A percentile compares a stretch with the other conserved stretches of the same genome.
These are phyloP conservation scores for Glebionis coronaria DNA, from an alignment of 129 eudicot genomes.

Conservation along the genomic window DNA sequence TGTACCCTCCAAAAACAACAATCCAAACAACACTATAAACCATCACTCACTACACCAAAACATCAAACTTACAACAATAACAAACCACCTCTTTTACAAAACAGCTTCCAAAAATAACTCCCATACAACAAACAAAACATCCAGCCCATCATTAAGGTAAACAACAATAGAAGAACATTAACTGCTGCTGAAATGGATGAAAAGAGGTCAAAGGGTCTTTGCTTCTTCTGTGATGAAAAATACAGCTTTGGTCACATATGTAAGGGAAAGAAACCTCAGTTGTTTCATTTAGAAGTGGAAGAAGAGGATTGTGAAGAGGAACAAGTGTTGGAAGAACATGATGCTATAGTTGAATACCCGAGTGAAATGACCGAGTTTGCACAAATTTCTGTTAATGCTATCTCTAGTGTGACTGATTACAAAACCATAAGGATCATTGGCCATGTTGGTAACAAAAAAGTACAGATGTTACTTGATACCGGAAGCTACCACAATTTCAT, in stretches of 20 bases:
- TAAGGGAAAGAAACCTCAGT: not conserved
- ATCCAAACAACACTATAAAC: too few species aligned
- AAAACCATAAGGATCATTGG: not conserved
- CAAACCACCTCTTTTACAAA: too few species aligned
- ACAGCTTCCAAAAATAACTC: too few species aligned
- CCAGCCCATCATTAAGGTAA: too few species aligned
- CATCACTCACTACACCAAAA: not conserved
- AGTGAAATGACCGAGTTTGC: not conserved
- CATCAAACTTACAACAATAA: not conserved
- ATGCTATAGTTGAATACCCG: not conserved
- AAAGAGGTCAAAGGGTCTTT: not conserved
- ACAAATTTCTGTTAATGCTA: not conserved
- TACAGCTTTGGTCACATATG: not conserved
- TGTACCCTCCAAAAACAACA: too few species aligned
- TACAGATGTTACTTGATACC: not conserved
- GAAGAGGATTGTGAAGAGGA: not conserved
- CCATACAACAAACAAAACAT: too few species aligned
- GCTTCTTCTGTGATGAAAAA: not conserved
- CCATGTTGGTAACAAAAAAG: not conserved
- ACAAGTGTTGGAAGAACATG: not conserved
- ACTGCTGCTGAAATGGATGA: too few species aligned
- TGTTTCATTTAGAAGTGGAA: not conserved
- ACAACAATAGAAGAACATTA: too few species aligned
- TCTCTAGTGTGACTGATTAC: not conserved
- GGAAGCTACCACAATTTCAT: conserved; percentile 25